Evolutionary conservation across 352 stramenopile species (phyloP).

Genomic region (Globisporangium mamillatum): DNA sequence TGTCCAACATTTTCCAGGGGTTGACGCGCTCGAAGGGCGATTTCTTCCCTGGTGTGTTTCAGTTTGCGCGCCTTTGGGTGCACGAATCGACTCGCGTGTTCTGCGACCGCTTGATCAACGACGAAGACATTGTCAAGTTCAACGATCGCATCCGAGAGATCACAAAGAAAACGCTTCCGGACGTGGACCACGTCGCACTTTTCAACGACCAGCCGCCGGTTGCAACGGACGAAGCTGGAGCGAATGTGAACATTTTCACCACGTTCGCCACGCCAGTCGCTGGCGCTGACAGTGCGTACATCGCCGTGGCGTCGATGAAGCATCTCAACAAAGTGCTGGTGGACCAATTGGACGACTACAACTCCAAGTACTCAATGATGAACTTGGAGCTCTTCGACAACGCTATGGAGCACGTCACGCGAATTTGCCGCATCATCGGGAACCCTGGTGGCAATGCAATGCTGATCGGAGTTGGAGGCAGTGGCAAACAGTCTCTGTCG

Average conservation of each 20-base stretch:
- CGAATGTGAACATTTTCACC: conserved; percentile 92
- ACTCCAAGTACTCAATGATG: conserved; percentile 98
- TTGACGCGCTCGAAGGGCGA: conserved; percentile 91
- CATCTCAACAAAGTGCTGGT: conserved; percentile 89
- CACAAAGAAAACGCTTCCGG: conserved; percentile 90
- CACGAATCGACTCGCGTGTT: conserved; percentile 98
- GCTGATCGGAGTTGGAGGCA: conserved; percentile 97
- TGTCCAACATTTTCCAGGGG: conserved; percentile 97
- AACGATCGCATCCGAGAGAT: conserved; percentile 91
- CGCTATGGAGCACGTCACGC: conserved; percentile 96
- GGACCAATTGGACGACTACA: conserved; percentile 95
- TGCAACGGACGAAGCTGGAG: conserved; percentile 24
- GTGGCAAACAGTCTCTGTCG: conserved; percentile 96
- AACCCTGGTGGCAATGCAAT: conserved; percentile 96
- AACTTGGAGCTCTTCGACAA: conserved; percentile 98
- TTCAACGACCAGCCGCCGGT: conserved; percentile 66
- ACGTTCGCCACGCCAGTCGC: conserved; percentile 88
- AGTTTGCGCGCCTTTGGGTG: conserved; percentile 92
- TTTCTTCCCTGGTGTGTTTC: conserved; percentile 86
- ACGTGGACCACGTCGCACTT: conserved; percentile 80
- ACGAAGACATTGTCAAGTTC: conserved; percentile 93
- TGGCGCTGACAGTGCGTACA: conserved; percentile 68
- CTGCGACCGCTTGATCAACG: conserved; percentile 95
- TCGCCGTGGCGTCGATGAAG: conserved; percentile 77
- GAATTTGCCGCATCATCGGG: conserved; percentile 95